Percentiles rank a stretch among this genome's conserved stretches.
Conservation (phyloP, 202 grass and related monocot species). For the Setaria italica region DNA sequence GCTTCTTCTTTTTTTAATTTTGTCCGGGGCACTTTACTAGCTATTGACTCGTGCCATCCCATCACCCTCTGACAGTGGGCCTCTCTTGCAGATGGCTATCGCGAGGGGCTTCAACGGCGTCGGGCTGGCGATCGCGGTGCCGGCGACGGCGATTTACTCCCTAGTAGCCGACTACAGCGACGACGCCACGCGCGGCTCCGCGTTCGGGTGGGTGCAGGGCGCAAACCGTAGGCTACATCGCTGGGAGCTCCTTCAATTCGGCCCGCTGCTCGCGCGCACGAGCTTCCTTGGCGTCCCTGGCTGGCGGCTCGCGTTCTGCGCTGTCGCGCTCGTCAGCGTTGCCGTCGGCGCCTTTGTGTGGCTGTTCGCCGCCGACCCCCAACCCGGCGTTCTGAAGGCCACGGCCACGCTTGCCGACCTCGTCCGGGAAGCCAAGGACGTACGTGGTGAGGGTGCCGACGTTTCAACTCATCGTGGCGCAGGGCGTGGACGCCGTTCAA, state of each 20-base stretch:
- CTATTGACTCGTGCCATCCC: no score
- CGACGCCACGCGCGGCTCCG: constrained; percentile 57
- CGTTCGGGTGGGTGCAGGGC: constrained; percentile 81
- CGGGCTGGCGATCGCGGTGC: constrained; percentile 64
- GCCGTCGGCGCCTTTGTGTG: constrained; percentile 47
- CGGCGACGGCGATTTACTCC: constrained; percentile 67
- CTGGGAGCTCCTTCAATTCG: constrained; percentile 47
- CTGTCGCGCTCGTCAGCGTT: constrained; percentile 60
- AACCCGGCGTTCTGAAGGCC: constrained; percentile 11
- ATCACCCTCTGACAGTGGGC: no score
- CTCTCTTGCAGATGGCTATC: constrained; percentile 55
- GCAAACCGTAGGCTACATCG: constrained; percentile 46
- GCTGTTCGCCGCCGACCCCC: constrained; percentile 62
- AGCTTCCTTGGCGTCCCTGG: constrained; percentile 72
- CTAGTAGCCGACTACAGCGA: constrained; percentile 76
- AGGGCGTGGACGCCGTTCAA: constrained; percentile 61
- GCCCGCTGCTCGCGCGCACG: constrained; percentile 63
- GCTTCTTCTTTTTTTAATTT: no score
- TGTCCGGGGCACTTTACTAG: no score
- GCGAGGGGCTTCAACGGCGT: constrained; percentile 76
- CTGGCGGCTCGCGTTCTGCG: constrained; percentile 76
- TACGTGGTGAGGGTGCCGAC: constrained; percentile 68
- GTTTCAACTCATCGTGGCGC: constrained; percentile 77
- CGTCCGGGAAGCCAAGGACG: constrained; percentile 61
- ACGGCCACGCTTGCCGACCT: constrained; percentile 44